Conservation (phyloP, 371 early-diverging fungal genomes). For the Apophysomyces sp. region DNA sequence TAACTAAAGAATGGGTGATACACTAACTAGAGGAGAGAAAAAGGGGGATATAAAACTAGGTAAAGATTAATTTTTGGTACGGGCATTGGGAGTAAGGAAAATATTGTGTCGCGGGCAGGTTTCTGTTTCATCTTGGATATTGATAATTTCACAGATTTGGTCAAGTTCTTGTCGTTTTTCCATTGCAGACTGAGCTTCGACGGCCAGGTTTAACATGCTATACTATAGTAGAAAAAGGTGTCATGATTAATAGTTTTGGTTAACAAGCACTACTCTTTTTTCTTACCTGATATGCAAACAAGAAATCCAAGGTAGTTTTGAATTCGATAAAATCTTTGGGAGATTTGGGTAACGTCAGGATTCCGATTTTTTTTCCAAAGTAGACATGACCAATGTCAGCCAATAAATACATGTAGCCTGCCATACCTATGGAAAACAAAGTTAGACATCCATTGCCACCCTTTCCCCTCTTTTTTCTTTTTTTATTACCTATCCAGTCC, state of each 20-base stretch:
- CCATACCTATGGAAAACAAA: background rate
- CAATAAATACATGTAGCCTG: background rate
- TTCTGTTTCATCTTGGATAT: background rate
- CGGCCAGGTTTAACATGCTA: background rate
- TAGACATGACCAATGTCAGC: too few species aligned
- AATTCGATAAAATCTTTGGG: too few species aligned
- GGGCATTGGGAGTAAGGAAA: constrained; percentile 4
- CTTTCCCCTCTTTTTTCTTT: background rate
- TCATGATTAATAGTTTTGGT: background rate
- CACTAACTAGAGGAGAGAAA: too few species aligned
- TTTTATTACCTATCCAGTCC: background rate
- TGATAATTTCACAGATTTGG: background rate
- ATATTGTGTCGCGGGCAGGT: background rate
- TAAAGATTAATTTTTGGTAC: background rate
- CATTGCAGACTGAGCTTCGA: constrained; percentile 6
- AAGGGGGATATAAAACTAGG: too few species aligned
- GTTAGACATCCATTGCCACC: background rate
- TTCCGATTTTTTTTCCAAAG: too few species aligned
- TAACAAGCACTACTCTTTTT: background rate
- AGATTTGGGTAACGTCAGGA: too few species aligned
- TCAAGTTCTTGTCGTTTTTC: constrained; percentile 1
- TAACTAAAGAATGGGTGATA: too few species aligned
- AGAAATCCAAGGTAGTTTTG: too few species aligned
- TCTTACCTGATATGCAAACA: background rate
- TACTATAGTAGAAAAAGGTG: background rate